phyloP scores from a whole-genome alignment of 495 filamentous ascomycete genomes.

The Neurospora terricola region DNA sequence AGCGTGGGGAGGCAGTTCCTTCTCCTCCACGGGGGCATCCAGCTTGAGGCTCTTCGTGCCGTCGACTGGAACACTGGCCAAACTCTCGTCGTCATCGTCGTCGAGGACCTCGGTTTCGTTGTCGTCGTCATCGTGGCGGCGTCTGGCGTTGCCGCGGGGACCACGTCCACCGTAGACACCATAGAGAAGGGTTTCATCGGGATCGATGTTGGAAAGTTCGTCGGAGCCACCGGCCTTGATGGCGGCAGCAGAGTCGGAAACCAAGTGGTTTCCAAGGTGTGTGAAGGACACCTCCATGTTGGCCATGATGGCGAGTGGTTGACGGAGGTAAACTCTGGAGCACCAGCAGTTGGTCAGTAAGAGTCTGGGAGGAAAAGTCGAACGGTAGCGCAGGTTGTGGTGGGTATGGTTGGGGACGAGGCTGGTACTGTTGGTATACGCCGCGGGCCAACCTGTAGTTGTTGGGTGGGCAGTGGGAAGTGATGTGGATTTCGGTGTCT shows the following conservation, averaged over 20 bases:
- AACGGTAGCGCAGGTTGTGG: neutral
- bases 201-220: constrained; percentile 55
- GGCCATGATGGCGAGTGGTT: neutral
- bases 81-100: constrained; percentile 86
- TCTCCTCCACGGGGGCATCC: constrained; percentile 65
- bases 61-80: constrained; percentile 75
- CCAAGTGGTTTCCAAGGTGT: constrained; percentile 72
- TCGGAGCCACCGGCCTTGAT: constrained; percentile 60
- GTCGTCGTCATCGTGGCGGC: constrained; percentile 69
- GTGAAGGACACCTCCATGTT: constrained; percentile 79
- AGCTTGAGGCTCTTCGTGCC: constrained; percentile 58
- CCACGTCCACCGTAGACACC: constrained; percentile 53
- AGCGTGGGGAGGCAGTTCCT: constrained; percentile 87
- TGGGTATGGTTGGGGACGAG: neutral
- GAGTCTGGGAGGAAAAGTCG: neutral
- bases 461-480: neutral
- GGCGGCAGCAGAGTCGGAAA: constrained; percentile 59
- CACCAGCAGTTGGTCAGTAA: neutral
- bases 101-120: constrained; percentile 81
- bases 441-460: neutral
- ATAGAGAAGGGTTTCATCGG: constrained; percentile 66
- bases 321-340: neutral
- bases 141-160: constrained; percentile 39
- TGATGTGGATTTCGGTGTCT: neutral
- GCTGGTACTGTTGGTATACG: neutral